These are phyloP conservation scores for Xanthoceras sorbifolium DNA, from an alignment of 345 rosid species.

Conservation along the genomic window DNA sequence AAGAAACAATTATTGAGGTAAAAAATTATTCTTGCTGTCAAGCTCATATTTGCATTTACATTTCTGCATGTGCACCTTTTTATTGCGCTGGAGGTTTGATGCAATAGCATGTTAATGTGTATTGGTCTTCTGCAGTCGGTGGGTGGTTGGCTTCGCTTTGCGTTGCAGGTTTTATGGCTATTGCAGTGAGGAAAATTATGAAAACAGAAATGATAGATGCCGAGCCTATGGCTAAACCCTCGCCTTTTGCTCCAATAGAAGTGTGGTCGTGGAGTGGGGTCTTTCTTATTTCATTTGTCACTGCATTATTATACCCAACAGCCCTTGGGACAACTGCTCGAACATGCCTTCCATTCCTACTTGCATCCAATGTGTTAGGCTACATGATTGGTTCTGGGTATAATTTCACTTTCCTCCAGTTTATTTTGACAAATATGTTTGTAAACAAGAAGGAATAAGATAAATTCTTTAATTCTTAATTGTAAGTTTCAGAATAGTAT, in stretches of 20 bases:
- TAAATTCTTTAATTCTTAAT: neutral
- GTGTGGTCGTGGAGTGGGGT: slow-evolving; percentile 80
- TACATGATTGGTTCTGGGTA: slow-evolving; percentile 89
- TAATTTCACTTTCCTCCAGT: slow-evolving; percentile 18
- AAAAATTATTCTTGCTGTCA: neutral
- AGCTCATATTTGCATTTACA: neutral
- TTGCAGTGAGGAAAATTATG: slow-evolving; percentile 77
- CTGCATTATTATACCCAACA: slow-evolving; percentile 67
- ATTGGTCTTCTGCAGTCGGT: slow-evolving; percentile 50
- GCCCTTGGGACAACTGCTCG: slow-evolving; percentile 76
- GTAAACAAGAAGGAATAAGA: neutral
- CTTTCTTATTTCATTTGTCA: slow-evolving; percentile 65
- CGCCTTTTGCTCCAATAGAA: slow-evolving; percentile 71
- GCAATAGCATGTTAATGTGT: neutral
- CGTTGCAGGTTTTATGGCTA: slow-evolving; percentile 88
- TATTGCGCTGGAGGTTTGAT: neutral
- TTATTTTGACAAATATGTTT: neutral
- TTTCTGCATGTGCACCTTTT: neutral
- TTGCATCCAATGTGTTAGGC: slow-evolving; percentile 87
- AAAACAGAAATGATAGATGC: slow-evolving; percentile 87
- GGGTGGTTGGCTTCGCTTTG: slow-evolving; percentile 97
- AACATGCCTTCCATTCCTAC: slow-evolving; percentile 90
- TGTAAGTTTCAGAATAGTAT: too few relatives aligned
- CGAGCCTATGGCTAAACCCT: slow-evolving; percentile 89
- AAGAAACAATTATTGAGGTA: too few relatives aligned